Conservation (phyloP, 2,329 filamentous ascomycete genomes). For the Aspergillus sp. region DNA sequence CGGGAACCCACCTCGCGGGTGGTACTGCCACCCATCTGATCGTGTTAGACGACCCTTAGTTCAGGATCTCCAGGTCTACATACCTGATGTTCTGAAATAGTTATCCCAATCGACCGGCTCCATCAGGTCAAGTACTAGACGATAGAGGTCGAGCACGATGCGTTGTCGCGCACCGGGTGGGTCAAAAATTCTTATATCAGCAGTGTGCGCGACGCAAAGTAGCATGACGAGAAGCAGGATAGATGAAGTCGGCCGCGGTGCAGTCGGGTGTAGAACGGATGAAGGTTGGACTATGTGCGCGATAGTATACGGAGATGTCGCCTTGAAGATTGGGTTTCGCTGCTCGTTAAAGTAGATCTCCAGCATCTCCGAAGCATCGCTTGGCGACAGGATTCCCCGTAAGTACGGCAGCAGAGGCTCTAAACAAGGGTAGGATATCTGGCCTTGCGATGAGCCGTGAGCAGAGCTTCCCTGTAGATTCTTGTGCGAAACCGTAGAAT, state of each 20-base stretch:
- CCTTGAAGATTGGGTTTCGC: constrained; percentile 17
- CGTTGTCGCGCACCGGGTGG: constrained; percentile 12
- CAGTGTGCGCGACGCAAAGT: constrained; percentile 16
- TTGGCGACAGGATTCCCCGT: not conserved
- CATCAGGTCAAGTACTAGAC: constrained; percentile 11
- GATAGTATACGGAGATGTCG: constrained; percentile 11
- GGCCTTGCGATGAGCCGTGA: not conserved
- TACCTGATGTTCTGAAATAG: constrained; percentile 18
- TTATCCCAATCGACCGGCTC: constrained; percentile 16
- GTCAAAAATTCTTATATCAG: constrained; percentile 16
- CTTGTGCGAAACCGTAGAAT: constrained; percentile 6
- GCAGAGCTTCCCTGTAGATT: not conserved
- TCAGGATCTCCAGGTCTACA: not conserved
- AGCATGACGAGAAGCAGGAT: constrained; percentile 13
- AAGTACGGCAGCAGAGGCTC: constrained; percentile 10
- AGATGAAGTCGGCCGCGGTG: constrained; percentile 15
- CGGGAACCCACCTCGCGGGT: constrained; percentile 3
- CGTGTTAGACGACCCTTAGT: not conserved
- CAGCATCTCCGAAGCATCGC: constrained; percentile 15
- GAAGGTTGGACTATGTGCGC: constrained; percentile 12
- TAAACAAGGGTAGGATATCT: constrained; percentile 8
- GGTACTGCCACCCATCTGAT: constrained; percentile 16
- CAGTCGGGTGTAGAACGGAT: constrained; percentile 12
- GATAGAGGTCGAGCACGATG: constrained; percentile 15
- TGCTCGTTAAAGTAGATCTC: constrained; percentile 19